Evolutionary conservation across 1,284 basidiomycete genomes (phyloP).

Genomic region (Naganishia sp.): DNA sequence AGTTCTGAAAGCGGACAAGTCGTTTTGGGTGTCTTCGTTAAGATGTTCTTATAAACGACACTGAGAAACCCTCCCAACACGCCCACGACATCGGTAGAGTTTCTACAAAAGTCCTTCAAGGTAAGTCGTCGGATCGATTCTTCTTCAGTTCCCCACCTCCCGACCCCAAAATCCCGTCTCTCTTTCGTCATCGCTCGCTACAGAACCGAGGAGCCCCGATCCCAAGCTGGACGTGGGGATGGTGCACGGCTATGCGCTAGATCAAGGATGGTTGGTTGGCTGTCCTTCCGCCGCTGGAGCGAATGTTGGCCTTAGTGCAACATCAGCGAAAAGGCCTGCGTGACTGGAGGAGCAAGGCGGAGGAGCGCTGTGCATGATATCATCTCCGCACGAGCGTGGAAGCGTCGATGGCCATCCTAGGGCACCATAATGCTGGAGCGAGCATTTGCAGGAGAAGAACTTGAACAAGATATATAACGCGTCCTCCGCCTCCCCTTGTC

Average conservation of each 20-base stretch:
- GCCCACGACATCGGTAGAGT: too few species aligned
- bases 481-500: background rate
- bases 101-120: background rate
- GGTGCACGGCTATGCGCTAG: conserved; percentile 6
- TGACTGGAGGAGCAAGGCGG: background rate
- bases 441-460: background rate
- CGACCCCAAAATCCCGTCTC: background rate
- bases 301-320: conserved; percentile 1
- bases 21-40: too few species aligned
- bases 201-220: conserved; percentile 20
- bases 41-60: too few species aligned
- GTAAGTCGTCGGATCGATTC: background rate
- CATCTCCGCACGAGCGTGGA: conserved; percentile 12
- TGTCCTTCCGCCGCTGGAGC: background rate
- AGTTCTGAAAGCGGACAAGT: too few species aligned
- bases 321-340: background rate
- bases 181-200: conserved; percentile 25
- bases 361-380: background rate
- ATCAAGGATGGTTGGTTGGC: conserved; percentile 15
- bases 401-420: background rate
- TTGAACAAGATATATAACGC: conserved; percentile 1
- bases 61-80: too few species aligned
- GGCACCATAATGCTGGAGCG: background rate
- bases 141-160: background rate
- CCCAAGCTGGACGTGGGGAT: background rate